Evolutionary conservation across 768 basidiomycete species (phyloP).

Genomic region (Trametes cinnabarina): DNA sequence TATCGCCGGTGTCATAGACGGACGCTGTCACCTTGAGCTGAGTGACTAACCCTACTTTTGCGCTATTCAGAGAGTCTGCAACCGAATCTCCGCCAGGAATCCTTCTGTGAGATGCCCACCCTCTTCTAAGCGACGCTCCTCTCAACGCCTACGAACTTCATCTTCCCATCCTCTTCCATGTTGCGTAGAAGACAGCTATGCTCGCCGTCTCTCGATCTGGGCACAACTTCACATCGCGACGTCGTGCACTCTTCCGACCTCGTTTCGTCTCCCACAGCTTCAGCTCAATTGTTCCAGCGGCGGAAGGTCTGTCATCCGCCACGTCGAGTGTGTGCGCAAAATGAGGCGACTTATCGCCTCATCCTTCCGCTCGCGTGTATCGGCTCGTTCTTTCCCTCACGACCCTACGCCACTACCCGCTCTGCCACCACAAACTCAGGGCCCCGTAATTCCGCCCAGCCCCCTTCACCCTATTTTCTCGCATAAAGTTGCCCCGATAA

Average conservation of each 20-base stretch:
- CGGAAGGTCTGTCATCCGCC: background rate
- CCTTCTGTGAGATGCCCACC: background rate
- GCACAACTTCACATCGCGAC: background rate
- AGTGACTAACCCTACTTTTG: background rate
- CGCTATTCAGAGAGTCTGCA: background rate
- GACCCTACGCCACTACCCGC: background rate
- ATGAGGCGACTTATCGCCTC: background rate
- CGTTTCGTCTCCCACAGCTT: background rate
- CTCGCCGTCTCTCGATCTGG: constrained; percentile 1
- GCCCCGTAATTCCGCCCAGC: background rate
- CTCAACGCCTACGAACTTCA: background rate
- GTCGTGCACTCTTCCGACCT: background rate
- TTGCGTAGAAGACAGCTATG: background rate
- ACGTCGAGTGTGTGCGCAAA: background rate
- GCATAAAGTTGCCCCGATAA: constrained; percentile 12
- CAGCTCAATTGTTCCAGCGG: background rate
- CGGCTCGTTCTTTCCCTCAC: background rate
- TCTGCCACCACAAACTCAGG: background rate
- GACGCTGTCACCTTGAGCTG: background rate
- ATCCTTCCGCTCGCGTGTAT: background rate
- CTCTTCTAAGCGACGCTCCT: background rate
- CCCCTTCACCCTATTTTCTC: constrained; percentile 1
- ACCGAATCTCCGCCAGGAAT: too few species aligned
- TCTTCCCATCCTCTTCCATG: background rate
- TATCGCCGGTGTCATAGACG: background rate